Conservation (phyloP, 805 yeast species). For the Lipomyces oligophaga region DNA sequence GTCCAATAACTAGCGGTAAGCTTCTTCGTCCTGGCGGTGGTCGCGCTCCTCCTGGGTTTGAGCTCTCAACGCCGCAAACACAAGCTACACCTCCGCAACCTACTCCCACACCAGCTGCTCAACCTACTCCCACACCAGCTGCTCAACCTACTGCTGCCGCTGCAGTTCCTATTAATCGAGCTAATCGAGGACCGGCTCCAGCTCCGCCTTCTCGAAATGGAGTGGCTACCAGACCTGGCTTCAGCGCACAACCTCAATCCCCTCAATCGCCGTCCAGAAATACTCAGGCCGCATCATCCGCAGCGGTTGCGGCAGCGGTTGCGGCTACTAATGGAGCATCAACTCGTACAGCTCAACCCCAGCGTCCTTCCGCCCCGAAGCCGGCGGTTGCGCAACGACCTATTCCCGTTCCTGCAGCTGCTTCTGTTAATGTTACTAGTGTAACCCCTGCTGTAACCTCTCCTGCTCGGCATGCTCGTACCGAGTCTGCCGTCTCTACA, state of each 20-base stretch:
- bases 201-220: conserved; percentile 25
- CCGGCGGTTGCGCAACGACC: conserved; percentile 22
- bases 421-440: no score
- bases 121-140: conserved; percentile 18
- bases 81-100: conserved; percentile 24
- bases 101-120: conserved; percentile 20
- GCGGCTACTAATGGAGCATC: conserved; percentile 35
- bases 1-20: conserved; percentile 20
- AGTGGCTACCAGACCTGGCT: conserved; percentile 9
- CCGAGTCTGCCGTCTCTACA: conserved; percentile 11
- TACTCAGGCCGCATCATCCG: conserved; percentile 23
- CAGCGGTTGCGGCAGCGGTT: conserved; percentile 30
- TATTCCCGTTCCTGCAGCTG: conserved; percentile 3
- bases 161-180: not conserved
- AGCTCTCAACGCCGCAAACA: conserved; percentile 16
- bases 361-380: conserved; percentile 11
- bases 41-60: conserved; percentile 35
- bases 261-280: no score
- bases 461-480: not conserved
- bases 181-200: conserved; percentile 13
- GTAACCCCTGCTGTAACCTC: not conserved
- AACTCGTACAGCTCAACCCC: conserved; percentile 17
- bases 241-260: conserved; percentile 4
- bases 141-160: conserved; percentile 24
- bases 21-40: conserved; percentile 32